Conservation (phyloP, 2,329 filamentous ascomycete species). For the Fusarium sp. region DNA sequence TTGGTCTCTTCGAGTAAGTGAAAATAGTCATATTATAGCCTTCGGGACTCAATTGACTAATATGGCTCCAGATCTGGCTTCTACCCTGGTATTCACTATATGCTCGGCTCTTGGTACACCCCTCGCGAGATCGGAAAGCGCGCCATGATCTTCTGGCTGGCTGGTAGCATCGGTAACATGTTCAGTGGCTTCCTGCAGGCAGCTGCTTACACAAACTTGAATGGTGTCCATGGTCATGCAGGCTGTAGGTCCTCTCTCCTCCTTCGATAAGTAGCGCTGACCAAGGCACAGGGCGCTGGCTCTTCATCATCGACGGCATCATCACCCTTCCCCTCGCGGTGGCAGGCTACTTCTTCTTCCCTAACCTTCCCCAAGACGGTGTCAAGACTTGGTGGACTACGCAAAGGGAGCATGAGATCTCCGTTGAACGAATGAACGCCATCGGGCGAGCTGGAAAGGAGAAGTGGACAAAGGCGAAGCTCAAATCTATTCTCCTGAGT, state of each 20-base stretch:
- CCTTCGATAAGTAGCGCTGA: fast-evolving
- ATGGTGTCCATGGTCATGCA: conserved; percentile 20
- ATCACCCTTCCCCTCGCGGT: conserved; percentile 34
- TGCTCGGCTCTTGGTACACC: conserved; percentile 39
- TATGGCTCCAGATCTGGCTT: conserved; percentile 57
- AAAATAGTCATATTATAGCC: neutral
- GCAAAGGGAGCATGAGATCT: conserved; percentile 37
- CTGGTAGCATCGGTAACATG: conserved; percentile 19
- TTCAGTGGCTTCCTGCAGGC: conserved; percentile 35
- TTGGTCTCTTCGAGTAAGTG: conserved; percentile 33
- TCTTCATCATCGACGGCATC: conserved; percentile 50
- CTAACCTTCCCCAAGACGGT: conserved; percentile 39
- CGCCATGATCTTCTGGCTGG: conserved; percentile 34
- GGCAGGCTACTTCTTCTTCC: conserved; percentile 43
- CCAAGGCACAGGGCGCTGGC: conserved; percentile 35
- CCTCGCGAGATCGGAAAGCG: conserved; percentile 35
- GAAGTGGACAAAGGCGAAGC: conserved; percentile 26
- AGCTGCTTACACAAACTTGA: conserved; percentile 21
- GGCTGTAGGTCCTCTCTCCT: neutral
- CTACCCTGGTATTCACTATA: conserved; percentile 52
- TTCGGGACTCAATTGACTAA: conserved; percentile 40
- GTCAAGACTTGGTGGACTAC: conserved; percentile 41
- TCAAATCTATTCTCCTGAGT: conserved; percentile 20
- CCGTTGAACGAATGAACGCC: conserved; percentile 5
- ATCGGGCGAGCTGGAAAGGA: conserved; percentile 29